Percentiles rank a stretch among this genome's conserved stretches.
Conservation (phyloP, 768 basidiomycete genomes). For the Cyathus striatus region DNA sequence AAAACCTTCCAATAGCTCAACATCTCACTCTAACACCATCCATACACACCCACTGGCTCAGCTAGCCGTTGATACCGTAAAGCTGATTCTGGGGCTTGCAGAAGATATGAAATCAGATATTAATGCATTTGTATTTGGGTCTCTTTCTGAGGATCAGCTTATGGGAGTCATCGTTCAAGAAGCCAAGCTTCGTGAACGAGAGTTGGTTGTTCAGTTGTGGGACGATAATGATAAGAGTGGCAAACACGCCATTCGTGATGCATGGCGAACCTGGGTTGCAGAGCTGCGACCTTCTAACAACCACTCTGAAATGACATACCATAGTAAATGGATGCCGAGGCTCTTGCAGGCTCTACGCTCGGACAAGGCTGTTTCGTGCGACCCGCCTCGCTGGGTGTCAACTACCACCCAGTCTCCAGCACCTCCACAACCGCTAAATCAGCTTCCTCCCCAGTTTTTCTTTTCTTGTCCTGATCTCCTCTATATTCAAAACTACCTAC, state of each 20-base stretch:
- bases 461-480: slow-evolving; percentile 50
- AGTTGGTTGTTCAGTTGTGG: slow-evolving; percentile 50
- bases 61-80: slow-evolving; percentile 42
- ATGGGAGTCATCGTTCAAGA: slow-evolving; percentile 41
- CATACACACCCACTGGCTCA: slow-evolving; percentile 32
- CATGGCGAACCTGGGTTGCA: slow-evolving; percentile 29
- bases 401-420: background rate
- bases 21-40: background rate
- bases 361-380: slow-evolving; percentile 34
- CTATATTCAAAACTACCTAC: slow-evolving; percentile 62
- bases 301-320: background rate
- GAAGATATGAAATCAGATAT: slow-evolving; percentile 70
- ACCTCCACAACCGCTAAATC: slow-evolving; percentile 24
- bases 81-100: slow-evolving; percentile 42
- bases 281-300: slow-evolving; percentile 4
- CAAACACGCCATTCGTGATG: slow-evolving; percentile 19
- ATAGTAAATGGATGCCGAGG: slow-evolving; percentile 39
- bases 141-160: slow-evolving; percentile 63
- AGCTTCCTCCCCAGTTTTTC: slow-evolving; percentile 63
- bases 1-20: slow-evolving; percentile 2
- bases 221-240: slow-evolving; percentile 19
- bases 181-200: slow-evolving; percentile 50
- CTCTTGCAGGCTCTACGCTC: slow-evolving; percentile 39
- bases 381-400: slow-evolving; percentile 13
- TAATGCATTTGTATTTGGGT: slow-evolving; percentile 57